A percentile compares a stretch with the other conserved stretches of the same genome.
Conservation (phyloP, 768 basidiomycete species). For the Mycena capillaripes region DNA sequence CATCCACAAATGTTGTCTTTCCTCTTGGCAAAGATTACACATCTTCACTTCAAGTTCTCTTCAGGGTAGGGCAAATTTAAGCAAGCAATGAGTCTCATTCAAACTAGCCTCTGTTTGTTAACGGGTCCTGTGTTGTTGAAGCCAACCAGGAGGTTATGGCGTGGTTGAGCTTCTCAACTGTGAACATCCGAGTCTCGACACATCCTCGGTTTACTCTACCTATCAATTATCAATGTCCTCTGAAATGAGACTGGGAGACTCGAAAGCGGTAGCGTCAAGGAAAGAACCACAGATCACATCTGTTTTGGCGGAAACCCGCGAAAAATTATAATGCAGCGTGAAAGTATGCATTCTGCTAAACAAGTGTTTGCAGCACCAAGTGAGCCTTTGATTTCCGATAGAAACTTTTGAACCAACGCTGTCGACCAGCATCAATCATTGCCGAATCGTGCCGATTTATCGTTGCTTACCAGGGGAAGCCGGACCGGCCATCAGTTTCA, state of each 20-base stretch:
- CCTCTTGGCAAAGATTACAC: not conserved
- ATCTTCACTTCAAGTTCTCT: not conserved
- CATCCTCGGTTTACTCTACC: too few relatives aligned
- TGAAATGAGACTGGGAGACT: too few relatives aligned
- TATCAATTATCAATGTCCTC: too few relatives aligned
- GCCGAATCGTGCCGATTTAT: too few relatives aligned
- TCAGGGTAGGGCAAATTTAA: not conserved
- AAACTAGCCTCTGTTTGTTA: not conserved
- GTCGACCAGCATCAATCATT: too few relatives aligned
- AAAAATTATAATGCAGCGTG: not conserved
- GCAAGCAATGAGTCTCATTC: not conserved
- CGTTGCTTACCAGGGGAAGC: too few relatives aligned
- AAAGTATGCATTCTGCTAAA: not conserved
- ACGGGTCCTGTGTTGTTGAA: not conserved
- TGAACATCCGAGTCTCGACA: too few relatives aligned
- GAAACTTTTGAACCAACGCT: too few relatives aligned
- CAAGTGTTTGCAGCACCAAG: not conserved
- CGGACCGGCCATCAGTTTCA: too few relatives aligned
- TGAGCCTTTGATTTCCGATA: not conserved
- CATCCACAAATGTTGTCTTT: too few relatives aligned
- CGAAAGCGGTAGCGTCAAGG: not conserved
- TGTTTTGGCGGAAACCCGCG: not conserved
- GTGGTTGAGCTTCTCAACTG: too few relatives aligned
- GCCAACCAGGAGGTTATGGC: not conserved
- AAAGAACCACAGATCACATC: not conserved